Evolutionary conservation across 176 grass and related monocot species (phyloP).

Genomic region (Bothriochloa decipiens): DNA sequence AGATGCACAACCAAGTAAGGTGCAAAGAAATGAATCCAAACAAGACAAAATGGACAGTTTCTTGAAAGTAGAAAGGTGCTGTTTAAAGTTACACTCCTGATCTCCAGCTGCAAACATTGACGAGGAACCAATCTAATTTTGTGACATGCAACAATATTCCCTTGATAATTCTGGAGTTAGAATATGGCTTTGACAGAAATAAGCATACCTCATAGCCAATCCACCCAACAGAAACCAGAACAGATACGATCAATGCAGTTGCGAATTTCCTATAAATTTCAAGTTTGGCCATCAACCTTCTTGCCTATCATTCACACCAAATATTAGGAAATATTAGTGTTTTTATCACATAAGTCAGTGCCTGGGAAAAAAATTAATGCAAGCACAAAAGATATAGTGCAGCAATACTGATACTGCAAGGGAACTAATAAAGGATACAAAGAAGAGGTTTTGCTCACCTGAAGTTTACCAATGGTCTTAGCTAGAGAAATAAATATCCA

Average conservation of each 20-base stretch:
- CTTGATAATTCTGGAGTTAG: conserved; percentile 27
- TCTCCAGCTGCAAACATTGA: conserved; percentile 8
- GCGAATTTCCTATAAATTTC: conserved; percentile 98
- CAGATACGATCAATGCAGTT: conserved; percentile 75
- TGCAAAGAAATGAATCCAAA: conserved; percentile 11
- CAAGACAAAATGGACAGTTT: conserved; percentile 27
- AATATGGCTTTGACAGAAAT: conserved; percentile 19
- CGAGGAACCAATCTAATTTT: conserved; percentile 27
- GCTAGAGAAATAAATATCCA: conserved; percentile 97
- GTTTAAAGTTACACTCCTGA: background rate
- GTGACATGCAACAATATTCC: background rate
- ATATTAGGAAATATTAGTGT: conserved; percentile 12
- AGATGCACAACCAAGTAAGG: conserved; percentile 9
- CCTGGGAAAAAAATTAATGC: background rate
- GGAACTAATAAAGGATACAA: background rate
- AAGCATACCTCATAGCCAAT: conserved; percentile 92
- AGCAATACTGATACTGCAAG: conserved; percentile 13
- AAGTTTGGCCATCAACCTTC: conserved; percentile 84
- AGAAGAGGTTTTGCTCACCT: conserved; percentile 52
- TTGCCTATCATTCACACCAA: conserved; percentile 61
- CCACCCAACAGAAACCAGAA: conserved; percentile 87
- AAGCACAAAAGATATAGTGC: conserved; percentile 11
- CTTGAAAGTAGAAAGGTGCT: conserved; percentile 11
- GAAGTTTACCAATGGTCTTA: conserved; percentile 90
- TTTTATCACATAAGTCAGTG: conserved; percentile 12